Conservation (phyloP, 352 stramenopile species). For the Peronospora destructor region DNA sequence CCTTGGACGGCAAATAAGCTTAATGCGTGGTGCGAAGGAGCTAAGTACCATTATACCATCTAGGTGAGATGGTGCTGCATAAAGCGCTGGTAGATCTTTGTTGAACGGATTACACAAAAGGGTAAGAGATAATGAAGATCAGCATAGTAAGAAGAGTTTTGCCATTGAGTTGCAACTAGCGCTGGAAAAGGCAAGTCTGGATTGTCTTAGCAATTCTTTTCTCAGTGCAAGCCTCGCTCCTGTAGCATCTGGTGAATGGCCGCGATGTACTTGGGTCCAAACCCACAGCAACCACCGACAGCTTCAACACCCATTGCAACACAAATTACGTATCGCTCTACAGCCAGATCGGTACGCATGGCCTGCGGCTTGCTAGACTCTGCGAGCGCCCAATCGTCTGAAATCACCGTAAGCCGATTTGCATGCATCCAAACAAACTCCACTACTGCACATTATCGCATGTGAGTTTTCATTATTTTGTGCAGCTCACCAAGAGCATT, state of each 20-base stretch:
- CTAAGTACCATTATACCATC: neutral
- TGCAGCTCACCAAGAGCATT: too few relatives aligned
- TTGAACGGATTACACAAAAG: neutral
- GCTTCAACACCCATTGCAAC: slow-evolving; percentile 48
- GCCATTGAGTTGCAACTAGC: neutral
- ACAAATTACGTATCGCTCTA: slow-evolving; percentile 67
- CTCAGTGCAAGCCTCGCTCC: slow-evolving; percentile 16
- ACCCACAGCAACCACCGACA: slow-evolving; percentile 89
- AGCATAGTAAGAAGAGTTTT: too few relatives aligned
- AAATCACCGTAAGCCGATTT: too few relatives aligned
- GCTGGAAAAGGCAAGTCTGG: neutral
- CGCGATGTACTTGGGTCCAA: slow-evolving; percentile 81
- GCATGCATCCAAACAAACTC: too few relatives aligned
- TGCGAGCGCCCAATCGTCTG: too few relatives aligned
- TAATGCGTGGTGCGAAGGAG: neutral
- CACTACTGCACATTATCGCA: too few relatives aligned
- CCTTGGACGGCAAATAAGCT: slow-evolving; percentile 11
- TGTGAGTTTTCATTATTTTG: too few relatives aligned
- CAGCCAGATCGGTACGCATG: too few relatives aligned
- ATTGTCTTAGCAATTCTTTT: neutral
- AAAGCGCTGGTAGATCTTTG: neutral
- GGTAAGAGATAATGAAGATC: neutral
- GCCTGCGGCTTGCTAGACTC: too few relatives aligned
- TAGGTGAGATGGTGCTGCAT: neutral
- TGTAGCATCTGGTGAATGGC: slow-evolving; percentile 35